Percentiles rank a stretch among this genome's conserved stretches.
phyloP scores from a whole-genome alignment of 2,329 filamentous ascomycete species.

The Thermoascus crustaceus region DNA sequence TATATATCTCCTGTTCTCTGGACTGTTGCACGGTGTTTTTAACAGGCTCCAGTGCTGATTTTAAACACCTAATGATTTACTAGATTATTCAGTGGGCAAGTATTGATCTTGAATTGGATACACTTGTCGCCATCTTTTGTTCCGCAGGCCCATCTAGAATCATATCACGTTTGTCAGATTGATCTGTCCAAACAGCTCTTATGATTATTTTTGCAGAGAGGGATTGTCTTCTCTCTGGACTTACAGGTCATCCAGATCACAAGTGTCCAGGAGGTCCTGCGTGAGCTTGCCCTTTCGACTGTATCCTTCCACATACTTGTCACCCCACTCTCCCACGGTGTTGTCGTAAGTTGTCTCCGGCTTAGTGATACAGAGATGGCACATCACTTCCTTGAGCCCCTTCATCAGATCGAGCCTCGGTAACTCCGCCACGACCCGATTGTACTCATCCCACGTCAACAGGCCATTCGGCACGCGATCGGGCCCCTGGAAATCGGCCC shows the following conservation, averaged over 20 bases:
- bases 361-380: constrained; percentile 35
- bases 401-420: constrained; percentile 28
- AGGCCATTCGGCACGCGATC: constrained; percentile 20
- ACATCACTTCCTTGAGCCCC: constrained; percentile 30
- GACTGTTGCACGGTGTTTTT: too few species aligned
- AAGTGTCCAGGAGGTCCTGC: constrained; percentile 17
- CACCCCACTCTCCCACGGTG: constrained; percentile 26
- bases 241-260: constrained; percentile 15
- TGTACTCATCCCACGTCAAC: constrained; percentile 24
- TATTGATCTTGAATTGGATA: too few species aligned
- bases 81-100: too few species aligned
- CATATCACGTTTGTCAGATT: too few species aligned
- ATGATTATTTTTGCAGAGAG: too few species aligned
- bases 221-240: too few species aligned
- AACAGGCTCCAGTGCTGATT: too few species aligned
- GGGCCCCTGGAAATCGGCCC: constrained; percentile 33
- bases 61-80: too few species aligned
- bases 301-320: constrained; percentile 29
- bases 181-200: too few species aligned
- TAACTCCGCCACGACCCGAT: constrained; percentile 24
- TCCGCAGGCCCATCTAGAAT: too few species aligned
- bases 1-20: too few species aligned
- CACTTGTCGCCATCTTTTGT: too few species aligned
- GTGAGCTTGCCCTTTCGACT: constrained; percentile 24
- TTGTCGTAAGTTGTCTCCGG: constrained; percentile 33